phyloP scores from a whole-genome alignment of 768 basidiomycete genomes.

The Dentipellis sp. region DNA sequence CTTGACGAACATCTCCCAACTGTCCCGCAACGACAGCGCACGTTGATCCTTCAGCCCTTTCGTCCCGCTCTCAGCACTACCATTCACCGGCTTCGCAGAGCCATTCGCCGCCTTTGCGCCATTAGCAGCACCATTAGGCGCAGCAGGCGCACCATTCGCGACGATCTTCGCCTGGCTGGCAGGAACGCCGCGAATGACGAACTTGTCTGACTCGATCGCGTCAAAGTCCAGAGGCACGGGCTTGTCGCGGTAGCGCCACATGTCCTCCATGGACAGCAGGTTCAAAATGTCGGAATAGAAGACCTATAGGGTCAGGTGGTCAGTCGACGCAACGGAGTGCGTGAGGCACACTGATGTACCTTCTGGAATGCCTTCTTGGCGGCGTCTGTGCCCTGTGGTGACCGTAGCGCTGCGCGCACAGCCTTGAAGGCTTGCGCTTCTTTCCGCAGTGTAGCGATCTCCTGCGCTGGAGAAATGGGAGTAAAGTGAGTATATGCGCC shows the following conservation, averaged over 20 bases:
- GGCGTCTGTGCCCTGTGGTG: conserved; percentile 32
- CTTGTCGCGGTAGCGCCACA: conserved; percentile 90
- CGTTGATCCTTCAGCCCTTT: conserved; percentile 73
- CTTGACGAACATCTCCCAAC: conserved; percentile 71
- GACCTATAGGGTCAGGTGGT: conserved; percentile 40
- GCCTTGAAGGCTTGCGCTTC: conserved; percentile 82
- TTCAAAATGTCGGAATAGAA: conserved; percentile 85
- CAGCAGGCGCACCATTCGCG: conserved; percentile 19
- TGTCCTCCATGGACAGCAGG: conserved; percentile 86
- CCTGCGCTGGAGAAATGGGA: conserved; percentile 49
- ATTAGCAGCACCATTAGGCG: conserved; percentile 12
- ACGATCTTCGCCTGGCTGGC: conserved; percentile 1
- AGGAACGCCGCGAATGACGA: conserved; percentile 29
- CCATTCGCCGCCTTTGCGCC: conserved; percentile 9
- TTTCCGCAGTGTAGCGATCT: conserved; percentile 83
- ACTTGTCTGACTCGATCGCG: conserved; percentile 57
- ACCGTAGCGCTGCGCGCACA: conserved; percentile 65
- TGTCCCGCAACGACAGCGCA: conserved; percentile 68
- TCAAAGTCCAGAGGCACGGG: conserved; percentile 81
- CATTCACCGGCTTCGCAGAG: conserved; percentile 11
- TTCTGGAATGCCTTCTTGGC: conserved; percentile 78
- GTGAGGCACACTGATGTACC: conserved; percentile 30
- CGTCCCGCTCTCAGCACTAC: conserved; percentile 3
- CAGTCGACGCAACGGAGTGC: background rate
- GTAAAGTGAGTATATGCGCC: background rate